phyloP scores from a whole-genome alignment of 495 filamentous ascomycete species.

The Penicillium daleae region DNA sequence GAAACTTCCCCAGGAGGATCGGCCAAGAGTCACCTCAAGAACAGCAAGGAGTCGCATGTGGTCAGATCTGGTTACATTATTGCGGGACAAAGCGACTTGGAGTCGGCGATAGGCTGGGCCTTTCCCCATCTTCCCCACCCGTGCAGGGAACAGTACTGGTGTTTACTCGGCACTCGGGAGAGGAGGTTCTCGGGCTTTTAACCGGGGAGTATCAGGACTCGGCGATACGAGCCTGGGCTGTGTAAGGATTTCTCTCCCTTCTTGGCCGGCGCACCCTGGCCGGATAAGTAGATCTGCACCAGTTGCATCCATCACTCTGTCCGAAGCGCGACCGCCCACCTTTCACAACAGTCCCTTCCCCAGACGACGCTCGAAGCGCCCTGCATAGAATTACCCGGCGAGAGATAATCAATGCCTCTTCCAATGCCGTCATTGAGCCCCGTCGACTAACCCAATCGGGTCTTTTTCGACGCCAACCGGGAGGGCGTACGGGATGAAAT shows the following conservation, averaged over 20 bases:
- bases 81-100: not conserved
- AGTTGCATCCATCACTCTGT: not conserved
- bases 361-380: not conserved
- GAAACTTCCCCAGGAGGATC: slow-evolving; percentile 28
- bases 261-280: not conserved
- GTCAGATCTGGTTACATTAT: slow-evolving; percentile 23
- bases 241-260: not conserved
- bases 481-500: not conserved
- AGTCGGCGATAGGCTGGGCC: not conserved
- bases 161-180: not conserved
- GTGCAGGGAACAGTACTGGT: not conserved
- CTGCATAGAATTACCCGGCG: not conserved
- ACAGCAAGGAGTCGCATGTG: slow-evolving; percentile 14
- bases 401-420: not conserved
- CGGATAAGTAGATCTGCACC: not conserved
- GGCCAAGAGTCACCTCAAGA: slow-evolving; percentile 17
- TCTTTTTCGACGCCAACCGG: not conserved
- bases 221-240: slow-evolving; percentile 4
- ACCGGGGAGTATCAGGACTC: slow-evolving; percentile 6
- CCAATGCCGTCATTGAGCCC: not conserved
- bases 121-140: slow-evolving; percentile 6
- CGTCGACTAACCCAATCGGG: not conserved
- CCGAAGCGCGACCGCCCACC: not conserved
- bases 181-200: slow-evolving; percentile 5
- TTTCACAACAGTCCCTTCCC: no score